Conservation (phyloP, 768 basidiomycete genomes). For the Coprinopsis strossmayeri region DNA sequence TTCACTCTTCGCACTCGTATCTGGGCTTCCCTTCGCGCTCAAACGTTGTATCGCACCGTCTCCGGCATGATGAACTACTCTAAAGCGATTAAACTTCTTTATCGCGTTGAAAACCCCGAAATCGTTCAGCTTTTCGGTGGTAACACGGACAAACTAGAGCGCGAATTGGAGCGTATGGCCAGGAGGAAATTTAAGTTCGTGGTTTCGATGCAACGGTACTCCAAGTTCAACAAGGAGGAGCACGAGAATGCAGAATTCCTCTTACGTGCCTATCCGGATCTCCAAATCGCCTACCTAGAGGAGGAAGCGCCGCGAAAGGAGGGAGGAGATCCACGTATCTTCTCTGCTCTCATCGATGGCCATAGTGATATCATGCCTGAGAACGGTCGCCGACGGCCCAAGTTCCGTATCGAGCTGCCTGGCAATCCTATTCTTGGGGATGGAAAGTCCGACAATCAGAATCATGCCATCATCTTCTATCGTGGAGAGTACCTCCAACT, state of each 20-base stretch:
- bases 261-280: constrained; percentile 93
- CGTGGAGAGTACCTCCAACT: constrained; percentile 99
- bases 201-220: constrained; percentile 98
- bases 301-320: constrained; percentile 93
- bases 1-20: constrained; percentile 98
- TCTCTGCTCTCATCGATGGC: constrained; percentile 94
- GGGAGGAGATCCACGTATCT: constrained; percentile 91
- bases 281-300: constrained; percentile 97
- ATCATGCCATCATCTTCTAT: constrained; percentile 99
- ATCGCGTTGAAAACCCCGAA: constrained; percentile 98
- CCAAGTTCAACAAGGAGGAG: constrained; percentile 99
- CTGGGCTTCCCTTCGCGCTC: constrained; percentile 97
- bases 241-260: constrained; percentile 98
- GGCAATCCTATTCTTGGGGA: constrained; percentile 99
- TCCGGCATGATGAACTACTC: constrained; percentile 99
- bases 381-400: constrained; percentile 83
- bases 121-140: constrained; percentile 96
- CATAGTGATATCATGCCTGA: constrained; percentile 94
- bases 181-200: constrained; percentile 98
- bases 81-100: constrained; percentile 99
- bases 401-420: constrained; percentile 97
- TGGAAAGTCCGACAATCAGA: constrained; percentile 99
- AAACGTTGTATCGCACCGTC: constrained; percentile 97
- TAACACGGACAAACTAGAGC: constrained; percentile 94
- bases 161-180: constrained; percentile 96